These are phyloP conservation scores for Prunus campanulata DNA, from an alignment of 306 rosid genomes.

Conservation along the genomic window DNA sequence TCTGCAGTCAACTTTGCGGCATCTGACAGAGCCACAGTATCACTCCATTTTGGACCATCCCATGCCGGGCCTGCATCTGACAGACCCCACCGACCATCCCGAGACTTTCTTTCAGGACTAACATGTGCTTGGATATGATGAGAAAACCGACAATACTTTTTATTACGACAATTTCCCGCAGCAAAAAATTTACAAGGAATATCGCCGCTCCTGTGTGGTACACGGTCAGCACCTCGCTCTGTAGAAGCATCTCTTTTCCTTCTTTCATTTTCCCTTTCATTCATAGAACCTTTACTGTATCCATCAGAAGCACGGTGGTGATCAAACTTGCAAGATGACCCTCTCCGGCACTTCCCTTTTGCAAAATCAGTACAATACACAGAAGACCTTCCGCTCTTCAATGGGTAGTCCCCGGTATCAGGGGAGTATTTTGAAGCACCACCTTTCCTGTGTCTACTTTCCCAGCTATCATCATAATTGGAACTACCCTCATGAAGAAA, in stretches of 20 bases:
- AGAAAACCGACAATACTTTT: slow-evolving; percentile 79
- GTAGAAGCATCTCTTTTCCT: slow-evolving; percentile 62
- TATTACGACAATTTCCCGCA: slow-evolving; percentile 86
- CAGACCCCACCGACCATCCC: slow-evolving; percentile 57
- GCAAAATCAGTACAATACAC: slow-evolving; percentile 55
- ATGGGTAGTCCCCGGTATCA: slow-evolving; percentile 54
- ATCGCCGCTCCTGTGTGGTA: slow-evolving; percentile 46
- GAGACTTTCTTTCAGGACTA: slow-evolving; percentile 71
- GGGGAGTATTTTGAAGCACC: slow-evolving; percentile 57
- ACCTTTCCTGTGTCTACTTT: slow-evolving; percentile 62
- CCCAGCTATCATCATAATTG: slow-evolving; percentile 73
- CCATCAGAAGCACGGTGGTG: slow-evolving; percentile 71
- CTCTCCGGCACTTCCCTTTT: slow-evolving; percentile 82
- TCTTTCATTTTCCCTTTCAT: slow-evolving; percentile 69
- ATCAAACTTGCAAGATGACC: slow-evolving; percentile 72
- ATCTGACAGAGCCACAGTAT: slow-evolving; percentile 36
- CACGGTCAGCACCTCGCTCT: slow-evolving; percentile 63
- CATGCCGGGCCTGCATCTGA: slow-evolving; percentile 40
- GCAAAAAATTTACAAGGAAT: slow-evolving; percentile 85
- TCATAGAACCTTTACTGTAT: slow-evolving; percentile 45
- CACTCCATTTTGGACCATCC: slow-evolving; percentile 56
- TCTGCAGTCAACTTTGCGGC: slow-evolving; percentile 48
- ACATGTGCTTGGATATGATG: slow-evolving; percentile 60
- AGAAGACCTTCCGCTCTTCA: slow-evolving; percentile 61
- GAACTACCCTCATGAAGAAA: slow-evolving; percentile 69